A percentile compares a stretch with the other conserved stretches of the same genome.
Evolutionary conservation across 257 asterid species (phyloP).

Genomic region (Scutellaria barbata): DNA sequence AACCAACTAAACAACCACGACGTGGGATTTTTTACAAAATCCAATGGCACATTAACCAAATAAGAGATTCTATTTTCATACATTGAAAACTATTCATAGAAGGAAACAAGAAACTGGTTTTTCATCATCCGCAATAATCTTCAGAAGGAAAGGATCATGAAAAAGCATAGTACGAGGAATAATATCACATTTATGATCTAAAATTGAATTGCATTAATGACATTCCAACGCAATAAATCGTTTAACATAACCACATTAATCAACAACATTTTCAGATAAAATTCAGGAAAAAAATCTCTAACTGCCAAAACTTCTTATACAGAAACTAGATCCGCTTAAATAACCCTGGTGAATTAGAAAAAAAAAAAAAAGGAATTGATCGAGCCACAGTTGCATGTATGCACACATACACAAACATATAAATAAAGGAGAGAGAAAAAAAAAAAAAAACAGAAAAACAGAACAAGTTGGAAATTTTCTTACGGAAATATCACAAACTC

Average conservation of each 20-base stretch:
- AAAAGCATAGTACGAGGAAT: background rate
- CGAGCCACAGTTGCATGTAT: conserved; percentile 29
- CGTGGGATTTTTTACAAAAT: background rate
- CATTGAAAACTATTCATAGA: background rate
- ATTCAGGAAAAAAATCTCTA: conserved; percentile 2
- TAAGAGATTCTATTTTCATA: background rate
- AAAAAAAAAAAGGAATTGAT: conserved; percentile 22
- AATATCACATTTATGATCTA: background rate
- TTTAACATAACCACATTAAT: conserved; percentile 28
- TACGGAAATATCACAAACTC: conserved; percentile 32
- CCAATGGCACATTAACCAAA: conserved; percentile 1
- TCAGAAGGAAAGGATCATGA: background rate
- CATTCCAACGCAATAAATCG: conserved; percentile 6
- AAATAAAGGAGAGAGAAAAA: background rate
- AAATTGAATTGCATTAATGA: conserved; percentile 4
- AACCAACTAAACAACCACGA: conserved; percentile 28
- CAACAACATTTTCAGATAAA: conserved; percentile 19
- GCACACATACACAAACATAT: background rate
- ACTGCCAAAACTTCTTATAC: conserved; percentile 1
- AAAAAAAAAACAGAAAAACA: background rate
- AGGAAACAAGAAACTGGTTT: background rate
- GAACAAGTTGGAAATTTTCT: conserved; percentile 31
- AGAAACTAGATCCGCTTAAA: conserved; percentile 35
- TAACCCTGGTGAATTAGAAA: conserved; percentile 20
- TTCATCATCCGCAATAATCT: conserved; percentile 12